Evolutionary conservation across 2,329 filamentous ascomycete genomes (phyloP).

Genomic region (Penicillium sp.): DNA sequence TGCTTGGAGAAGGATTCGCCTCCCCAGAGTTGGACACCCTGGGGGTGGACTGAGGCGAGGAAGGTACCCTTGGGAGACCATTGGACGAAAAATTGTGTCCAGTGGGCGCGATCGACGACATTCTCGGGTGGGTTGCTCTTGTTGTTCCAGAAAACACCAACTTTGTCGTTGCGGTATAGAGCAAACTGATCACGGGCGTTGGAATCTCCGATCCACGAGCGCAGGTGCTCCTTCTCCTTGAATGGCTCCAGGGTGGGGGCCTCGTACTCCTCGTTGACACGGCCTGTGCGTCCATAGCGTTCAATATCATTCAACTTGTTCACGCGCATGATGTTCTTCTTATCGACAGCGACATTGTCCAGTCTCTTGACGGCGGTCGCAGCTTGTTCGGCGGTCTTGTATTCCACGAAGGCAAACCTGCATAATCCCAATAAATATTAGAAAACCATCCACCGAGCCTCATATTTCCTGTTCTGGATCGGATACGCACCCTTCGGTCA

Average conservation of each 20-base stretch:
- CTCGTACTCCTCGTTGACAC: conserved; percentile 87
- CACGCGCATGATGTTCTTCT: conserved; percentile 90
- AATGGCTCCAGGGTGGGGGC: conserved; percentile 82
- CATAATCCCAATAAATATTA: conserved; percentile 6
- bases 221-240: conserved; percentile 86
- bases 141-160: conserved; percentile 98
- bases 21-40: conserved; percentile 97
- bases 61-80: conserved; percentile 96
- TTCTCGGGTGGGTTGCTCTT: conserved; percentile 86
- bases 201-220: conserved; percentile 87
- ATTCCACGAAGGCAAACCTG: conserved; percentile 97
- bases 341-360: conserved; percentile 85
- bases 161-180: conserved; percentile 88
- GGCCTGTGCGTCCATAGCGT: conserved; percentile 89
- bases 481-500: conserved; percentile 74
- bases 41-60: conserved; percentile 89
- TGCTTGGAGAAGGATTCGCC: conserved; percentile 85
- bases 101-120: conserved; percentile 88
- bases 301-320: conserved; percentile 99
- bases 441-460: conserved; percentile 1
- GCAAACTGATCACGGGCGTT: conserved; percentile 93
- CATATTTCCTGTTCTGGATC: neutral
- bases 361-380: conserved; percentile 85
- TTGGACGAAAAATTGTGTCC: conserved; percentile 97
- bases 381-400: conserved; percentile 85